Percentiles rank a stretch among this genome's conserved stretches.
Conservation (phyloP, 2,329 filamentous ascomycete genomes). For the Fusarium continuum region DNA sequence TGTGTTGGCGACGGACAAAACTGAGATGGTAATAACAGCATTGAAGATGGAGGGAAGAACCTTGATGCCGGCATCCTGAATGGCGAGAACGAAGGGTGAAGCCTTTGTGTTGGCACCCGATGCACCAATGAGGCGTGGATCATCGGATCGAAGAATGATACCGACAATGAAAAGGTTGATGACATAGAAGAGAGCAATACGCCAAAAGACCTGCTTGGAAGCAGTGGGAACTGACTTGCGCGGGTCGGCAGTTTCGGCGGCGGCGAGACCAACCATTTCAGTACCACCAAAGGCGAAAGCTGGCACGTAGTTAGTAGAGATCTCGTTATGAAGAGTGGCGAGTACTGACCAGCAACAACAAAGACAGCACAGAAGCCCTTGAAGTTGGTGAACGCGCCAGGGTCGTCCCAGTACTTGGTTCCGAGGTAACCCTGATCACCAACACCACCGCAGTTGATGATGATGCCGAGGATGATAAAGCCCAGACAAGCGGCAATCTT, state of each 20-base stretch:
- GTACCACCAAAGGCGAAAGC: slow-evolving; percentile 77
- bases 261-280: slow-evolving; percentile 79
- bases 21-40: slow-evolving; percentile 92
- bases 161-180: slow-evolving; percentile 84
- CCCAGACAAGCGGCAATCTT: slow-evolving; percentile 60
- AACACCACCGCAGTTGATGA: slow-evolving; percentile 84
- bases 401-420: slow-evolving; percentile 76
- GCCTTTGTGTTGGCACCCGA: slow-evolving; percentile 72
- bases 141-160: slow-evolving; percentile 78
- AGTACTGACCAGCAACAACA: slow-evolving; percentile 65
- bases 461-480: slow-evolving; percentile 79
- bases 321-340: rapidly evolving
- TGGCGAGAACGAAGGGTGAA: slow-evolving; percentile 93
- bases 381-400: slow-evolving; percentile 85
- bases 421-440: slow-evolving; percentile 81
- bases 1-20: slow-evolving; percentile 90
- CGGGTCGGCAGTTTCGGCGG: slow-evolving; percentile 79
- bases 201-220: slow-evolving; percentile 95
- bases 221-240: slow-evolving; percentile 84
- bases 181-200: slow-evolving; percentile 90
- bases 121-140: slow-evolving; percentile 68
- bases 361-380: slow-evolving; percentile 82
- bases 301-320: neutral
- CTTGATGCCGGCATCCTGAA: slow-evolving; percentile 81
- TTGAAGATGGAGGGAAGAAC: slow-evolving; percentile 91